Percentiles rank a stretch among this genome's conserved stretches.
Conservation (phyloP, 2,329 filamentous ascomycete species). For the Alternaria triticimaculans region DNA sequence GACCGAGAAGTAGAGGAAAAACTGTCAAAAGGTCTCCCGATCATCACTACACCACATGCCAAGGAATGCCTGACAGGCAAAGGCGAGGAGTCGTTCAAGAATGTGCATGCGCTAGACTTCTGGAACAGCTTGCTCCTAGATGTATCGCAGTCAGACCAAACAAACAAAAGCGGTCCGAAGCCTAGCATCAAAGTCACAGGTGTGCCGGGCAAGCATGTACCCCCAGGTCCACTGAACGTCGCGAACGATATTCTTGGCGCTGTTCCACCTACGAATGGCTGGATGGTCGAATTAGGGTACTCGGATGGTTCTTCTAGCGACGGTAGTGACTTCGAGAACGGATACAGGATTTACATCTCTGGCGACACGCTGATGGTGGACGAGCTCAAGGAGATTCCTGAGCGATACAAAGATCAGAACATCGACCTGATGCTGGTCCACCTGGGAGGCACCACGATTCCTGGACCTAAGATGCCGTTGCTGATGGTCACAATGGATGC, state of each 20-base stretch:
- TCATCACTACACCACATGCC: conserved; percentile 69
- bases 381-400: conserved; percentile 67
- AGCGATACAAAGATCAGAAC: conserved; percentile 59
- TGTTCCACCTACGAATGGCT: conserved; percentile 70
- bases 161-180: conserved; percentile 17
- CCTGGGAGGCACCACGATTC: conserved; percentile 70
- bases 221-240: conserved; percentile 51
- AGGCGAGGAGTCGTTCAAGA: conserved; percentile 60
- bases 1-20: conserved; percentile 60
- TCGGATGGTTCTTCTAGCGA: conserved; percentile 20
- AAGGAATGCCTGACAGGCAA: conserved; percentile 57
- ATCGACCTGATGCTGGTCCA: conserved; percentile 73
- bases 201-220: conserved; percentile 71
- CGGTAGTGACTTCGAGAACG: conserved; percentile 49
- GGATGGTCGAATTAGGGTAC: conserved; percentile 69
- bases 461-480: conserved; percentile 63
- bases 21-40: conserved; percentile 62
- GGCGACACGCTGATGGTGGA: conserved; percentile 70
- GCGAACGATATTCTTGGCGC: conserved; percentile 59
- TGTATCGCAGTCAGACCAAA: conserved; percentile 36
- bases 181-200: conserved; percentile 64
- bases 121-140: conserved; percentile 61
- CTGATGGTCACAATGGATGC: conserved; percentile 75
- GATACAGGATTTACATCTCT: conserved; percentile 69
- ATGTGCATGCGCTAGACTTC: conserved; percentile 62